phyloP scores from a whole-genome alignment of 2,329 filamentous ascomycete genomes.

The Harringtonia aguacate region DNA sequence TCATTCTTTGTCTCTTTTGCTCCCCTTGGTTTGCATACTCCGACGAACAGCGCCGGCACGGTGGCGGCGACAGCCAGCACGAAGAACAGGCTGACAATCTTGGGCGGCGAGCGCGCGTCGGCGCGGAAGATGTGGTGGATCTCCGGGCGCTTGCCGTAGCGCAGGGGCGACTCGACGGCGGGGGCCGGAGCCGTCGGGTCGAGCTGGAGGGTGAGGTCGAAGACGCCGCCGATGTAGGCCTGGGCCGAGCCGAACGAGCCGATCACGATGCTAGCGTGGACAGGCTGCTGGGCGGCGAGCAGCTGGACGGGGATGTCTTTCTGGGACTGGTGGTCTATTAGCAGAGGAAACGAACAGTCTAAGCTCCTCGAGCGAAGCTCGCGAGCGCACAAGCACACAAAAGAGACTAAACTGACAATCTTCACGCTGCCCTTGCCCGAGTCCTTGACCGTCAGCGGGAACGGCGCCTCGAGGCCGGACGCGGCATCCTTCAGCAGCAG shows the following conservation, averaged over 20 bases:
- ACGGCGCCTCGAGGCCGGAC: constrained; percentile 76
- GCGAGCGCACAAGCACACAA: too few relatives aligned
- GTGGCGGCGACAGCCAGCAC: constrained; percentile 60
- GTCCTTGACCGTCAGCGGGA: constrained; percentile 73
- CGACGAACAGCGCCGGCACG: constrained; percentile 60
- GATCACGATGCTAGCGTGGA: constrained; percentile 74
- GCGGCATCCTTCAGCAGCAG: constrained; percentile 65
- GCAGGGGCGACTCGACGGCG: constrained; percentile 53
- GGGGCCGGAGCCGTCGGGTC: constrained; percentile 52
- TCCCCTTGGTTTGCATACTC: constrained; percentile 42
- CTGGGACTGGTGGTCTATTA: constrained; percentile 56
- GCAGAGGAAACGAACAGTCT: not conserved
- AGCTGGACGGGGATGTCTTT: constrained; percentile 85
- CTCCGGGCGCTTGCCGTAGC: constrained; percentile 74
- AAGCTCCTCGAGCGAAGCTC: too few relatives aligned
- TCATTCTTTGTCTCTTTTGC: too few relatives aligned
- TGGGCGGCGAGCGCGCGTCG: constrained; percentile 71
- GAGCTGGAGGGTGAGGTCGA: constrained; percentile 57
- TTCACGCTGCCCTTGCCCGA: constrained; percentile 78
- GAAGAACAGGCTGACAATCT: constrained; percentile 70
- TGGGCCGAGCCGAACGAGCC: constrained; percentile 72
- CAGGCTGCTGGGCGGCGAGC: constrained; percentile 52
- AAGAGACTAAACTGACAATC: constrained; percentile 51
- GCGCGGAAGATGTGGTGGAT: constrained; percentile 85
- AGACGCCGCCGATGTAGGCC: constrained; percentile 58